Evolutionary conservation across 23 red algal species (phyloP).

Genomic region (Cyanidioschyzon merolae): DNA sequence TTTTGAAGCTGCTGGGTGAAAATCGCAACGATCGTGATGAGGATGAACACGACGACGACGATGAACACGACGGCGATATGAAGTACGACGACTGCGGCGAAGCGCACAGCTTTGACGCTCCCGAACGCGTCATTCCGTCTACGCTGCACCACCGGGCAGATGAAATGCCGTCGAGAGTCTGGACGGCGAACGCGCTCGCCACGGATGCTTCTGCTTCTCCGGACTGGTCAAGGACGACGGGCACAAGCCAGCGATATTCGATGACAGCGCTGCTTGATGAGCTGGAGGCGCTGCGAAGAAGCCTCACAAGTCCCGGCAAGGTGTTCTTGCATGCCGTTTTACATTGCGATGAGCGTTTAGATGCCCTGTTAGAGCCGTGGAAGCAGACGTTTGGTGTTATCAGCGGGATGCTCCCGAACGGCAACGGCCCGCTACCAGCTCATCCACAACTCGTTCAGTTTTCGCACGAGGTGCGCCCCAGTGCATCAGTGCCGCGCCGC

Average conservation of each 20-base stretch:
- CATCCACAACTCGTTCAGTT: not conserved
- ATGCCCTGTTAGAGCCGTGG: not conserved
- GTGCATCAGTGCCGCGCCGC: not conserved
- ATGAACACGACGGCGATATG: no score
- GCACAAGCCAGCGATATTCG: not conserved
- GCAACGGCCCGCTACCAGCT: constrained; percentile 9
- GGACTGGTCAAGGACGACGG: no score
- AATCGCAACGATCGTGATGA: constrained; percentile 30
- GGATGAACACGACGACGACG: not conserved
- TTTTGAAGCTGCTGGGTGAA: constrained; percentile 39
- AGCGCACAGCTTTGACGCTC: not conserved
- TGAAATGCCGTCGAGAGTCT: no score
- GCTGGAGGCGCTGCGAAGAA: constrained; percentile 5
- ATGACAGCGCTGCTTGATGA: not conserved
- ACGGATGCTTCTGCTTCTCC: not conserved
- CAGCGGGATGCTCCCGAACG: not conserved
- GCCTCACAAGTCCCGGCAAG: not conserved
- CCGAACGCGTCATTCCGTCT: not conserved
- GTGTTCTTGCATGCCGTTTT: constrained; percentile 5
- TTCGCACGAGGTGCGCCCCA: not conserved
- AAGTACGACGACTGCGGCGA: not conserved
- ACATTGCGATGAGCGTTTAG: not conserved
- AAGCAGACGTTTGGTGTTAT: not conserved
- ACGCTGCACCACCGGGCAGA: not conserved
- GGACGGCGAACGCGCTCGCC: no score